Conservation (phyloP, 495 filamentous ascomycete species). For the Hypoxylon lenormandii region DNA sequence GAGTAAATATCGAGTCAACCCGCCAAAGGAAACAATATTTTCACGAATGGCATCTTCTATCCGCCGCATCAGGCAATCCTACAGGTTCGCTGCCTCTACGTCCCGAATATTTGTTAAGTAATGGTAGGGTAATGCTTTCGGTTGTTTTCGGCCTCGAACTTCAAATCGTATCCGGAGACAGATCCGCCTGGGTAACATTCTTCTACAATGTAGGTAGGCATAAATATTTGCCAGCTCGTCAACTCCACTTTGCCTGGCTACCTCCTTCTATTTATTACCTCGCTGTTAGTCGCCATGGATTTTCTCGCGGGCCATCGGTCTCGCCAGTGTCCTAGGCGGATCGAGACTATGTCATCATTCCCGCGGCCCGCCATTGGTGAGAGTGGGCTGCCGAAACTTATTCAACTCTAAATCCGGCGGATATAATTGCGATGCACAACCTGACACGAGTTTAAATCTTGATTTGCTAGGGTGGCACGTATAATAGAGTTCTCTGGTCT, state of each 20-base stretch:
- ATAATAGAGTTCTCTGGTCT: slow-evolving; percentile 7
- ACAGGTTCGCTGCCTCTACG: not conserved
- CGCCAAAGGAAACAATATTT: not conserved
- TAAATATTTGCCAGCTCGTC: slow-evolving; percentile 2
- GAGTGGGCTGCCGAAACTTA: slow-evolving; percentile 1
- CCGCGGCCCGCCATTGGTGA: slow-evolving; percentile 20
- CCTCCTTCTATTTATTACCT: not conserved
- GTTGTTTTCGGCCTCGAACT: slow-evolving; percentile 30
- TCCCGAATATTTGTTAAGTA: slow-evolving; percentile 37
- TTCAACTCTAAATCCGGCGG: not conserved
- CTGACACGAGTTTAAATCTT: slow-evolving; percentile 3
- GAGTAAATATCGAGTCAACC: slow-evolving; percentile 40
- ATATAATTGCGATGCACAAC: not conserved
- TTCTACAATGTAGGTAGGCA: not conserved
- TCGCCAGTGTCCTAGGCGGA: slow-evolving; percentile 7
- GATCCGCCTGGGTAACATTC: not conserved
- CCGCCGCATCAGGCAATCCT: slow-evolving; percentile 23
- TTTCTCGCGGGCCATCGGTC: not conserved
- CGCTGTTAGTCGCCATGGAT: not conserved
- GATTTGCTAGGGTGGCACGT: not conserved
- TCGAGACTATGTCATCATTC: slow-evolving; percentile 8
- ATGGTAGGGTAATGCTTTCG: slow-evolving; percentile 40
- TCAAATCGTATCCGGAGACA: slow-evolving; percentile 8
- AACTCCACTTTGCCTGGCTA: slow-evolving; percentile 28
- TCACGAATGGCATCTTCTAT: slow-evolving; percentile 40